Evolutionary conservation across 1,139 yeast species (phyloP).

Genomic region (Magnusiomyces tetraspermus): DNA sequence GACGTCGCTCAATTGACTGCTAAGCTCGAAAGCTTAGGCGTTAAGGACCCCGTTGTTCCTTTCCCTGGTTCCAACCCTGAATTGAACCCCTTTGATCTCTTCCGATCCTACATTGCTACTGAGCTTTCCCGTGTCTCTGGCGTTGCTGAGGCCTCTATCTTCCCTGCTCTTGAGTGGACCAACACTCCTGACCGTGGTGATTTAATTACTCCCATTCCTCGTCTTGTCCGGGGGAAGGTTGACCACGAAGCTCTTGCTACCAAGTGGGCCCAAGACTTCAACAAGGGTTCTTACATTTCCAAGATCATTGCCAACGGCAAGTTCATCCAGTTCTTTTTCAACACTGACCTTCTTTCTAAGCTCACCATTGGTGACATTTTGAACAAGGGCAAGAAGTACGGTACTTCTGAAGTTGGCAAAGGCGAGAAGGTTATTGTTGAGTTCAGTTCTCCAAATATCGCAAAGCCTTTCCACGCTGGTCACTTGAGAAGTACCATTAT

Average conservation of each 20-base stretch:
- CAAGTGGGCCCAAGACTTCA: conserved; percentile 58
- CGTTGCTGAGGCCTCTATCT: conserved; percentile 60
- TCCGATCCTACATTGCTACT: conserved; percentile 79
- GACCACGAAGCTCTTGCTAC: conserved; percentile 56
- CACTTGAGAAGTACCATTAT: conserved; percentile 95
- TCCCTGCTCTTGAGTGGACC: conserved; percentile 84
- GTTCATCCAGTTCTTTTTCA: conserved; percentile 81
- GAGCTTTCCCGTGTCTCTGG: conserved; percentile 67
- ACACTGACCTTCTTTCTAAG: conserved; percentile 53
- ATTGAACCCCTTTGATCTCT: conserved; percentile 65
- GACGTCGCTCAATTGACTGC: conserved; percentile 23
- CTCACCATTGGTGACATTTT: conserved; percentile 67
- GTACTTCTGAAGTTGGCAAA: conserved; percentile 64
- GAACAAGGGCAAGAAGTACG: conserved; percentile 51
- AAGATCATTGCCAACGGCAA: conserved; percentile 81
- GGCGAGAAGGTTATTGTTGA: conserved; percentile 73
- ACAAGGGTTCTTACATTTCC: conserved; percentile 50
- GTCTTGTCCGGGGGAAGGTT: conserved; percentile 83
- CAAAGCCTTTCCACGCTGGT: conserved; percentile 99
- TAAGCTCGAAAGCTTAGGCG: conserved; percentile 27
- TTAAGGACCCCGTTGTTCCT: conserved; percentile 21
- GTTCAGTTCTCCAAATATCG: conserved; percentile 96
- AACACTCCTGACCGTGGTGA: conserved; percentile 86
- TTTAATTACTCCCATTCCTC: conserved; percentile 82
- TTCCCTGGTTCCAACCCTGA: conserved; percentile 55